Evolutionary conservation across 1,139 yeast genomes (phyloP), one percentile per base, ranked within the genome.

Genomic region (Yamadazyma mexicana): DNA sequence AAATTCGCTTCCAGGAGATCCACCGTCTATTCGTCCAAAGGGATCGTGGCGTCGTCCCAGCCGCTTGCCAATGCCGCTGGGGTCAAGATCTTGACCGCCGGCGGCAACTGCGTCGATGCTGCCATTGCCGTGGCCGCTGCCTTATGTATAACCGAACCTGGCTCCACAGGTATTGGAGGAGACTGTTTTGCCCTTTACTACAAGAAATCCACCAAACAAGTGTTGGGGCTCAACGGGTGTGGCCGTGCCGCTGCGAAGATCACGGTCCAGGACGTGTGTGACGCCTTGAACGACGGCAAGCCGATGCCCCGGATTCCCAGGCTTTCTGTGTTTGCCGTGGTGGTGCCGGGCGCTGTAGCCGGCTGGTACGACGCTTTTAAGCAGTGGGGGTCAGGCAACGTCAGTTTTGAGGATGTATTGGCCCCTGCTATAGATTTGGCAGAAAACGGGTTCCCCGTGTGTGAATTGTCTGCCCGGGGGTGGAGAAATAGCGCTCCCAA

Each of bases 21-120:
- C 1, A 83, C 84, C 0, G 95, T 86, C 4, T 83, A 83, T 55
- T 83, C 94, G 7, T 66, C 81, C 32, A 79, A 76, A 54, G 95
- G 94, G 2, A 78, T 87, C 44, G 91, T 85, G 3, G 73, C 87
- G 1, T 81, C 91, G 2, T 68, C 89, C 0, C 95, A 87, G 59
- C 87, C 92, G 1, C 62, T 83, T 35, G 95, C 95, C 25, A 79
- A 81, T 41, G 79, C 87, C 3, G 92, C 89, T 0, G 95, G 92
- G 1, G 56, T 83, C 31, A 71, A 73, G 52, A 75, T 87, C 31
- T 68, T 87, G 16, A 78, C 76, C 17, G 64, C 67, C 43, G 95
- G 95, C 3, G 95, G 95, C 1, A 87, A 87, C 56, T 84, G 91
- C 40, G 87, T 87, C 9, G 83, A 79, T 55, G 95, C 95, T 2